Percentiles rank a stretch among this genome's conserved stretches.
Conservation (phyloP, 1,284 basidiomycete genomes). For the Ustilago crameri region DNA sequence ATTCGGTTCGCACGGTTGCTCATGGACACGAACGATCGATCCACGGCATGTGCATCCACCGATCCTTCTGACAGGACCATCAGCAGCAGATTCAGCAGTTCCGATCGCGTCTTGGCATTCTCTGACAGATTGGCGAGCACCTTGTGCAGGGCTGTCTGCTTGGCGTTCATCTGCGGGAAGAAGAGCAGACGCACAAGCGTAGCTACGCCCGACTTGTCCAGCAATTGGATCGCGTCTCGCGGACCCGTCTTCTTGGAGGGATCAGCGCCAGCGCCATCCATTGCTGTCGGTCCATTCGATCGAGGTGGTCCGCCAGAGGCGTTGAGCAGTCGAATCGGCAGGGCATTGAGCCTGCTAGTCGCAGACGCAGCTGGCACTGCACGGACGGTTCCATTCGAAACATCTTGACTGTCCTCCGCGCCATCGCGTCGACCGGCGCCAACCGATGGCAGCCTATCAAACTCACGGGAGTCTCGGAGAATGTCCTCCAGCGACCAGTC, state of each 20-base stretch:
- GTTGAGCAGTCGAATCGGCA: slow-evolving; percentile 33
- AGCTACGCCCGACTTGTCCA: slow-evolving; percentile 90
- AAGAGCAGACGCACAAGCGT: slow-evolving; percentile 92
- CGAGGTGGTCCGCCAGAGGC: slow-evolving; percentile 11
- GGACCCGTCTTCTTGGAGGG: slow-evolving; percentile 17
- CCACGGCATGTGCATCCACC: slow-evolving; percentile 88
- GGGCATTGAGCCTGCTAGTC: not conserved
- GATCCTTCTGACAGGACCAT: slow-evolving; percentile 94
- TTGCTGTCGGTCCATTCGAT: slow-evolving; percentile 4
- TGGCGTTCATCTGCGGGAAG: slow-evolving; percentile 86
- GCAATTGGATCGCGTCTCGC: slow-evolving; percentile 86
- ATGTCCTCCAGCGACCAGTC: slow-evolving; percentile 74
- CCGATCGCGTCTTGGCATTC: slow-evolving; percentile 88
- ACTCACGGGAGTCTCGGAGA: slow-evolving; percentile 85
- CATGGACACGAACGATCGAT: slow-evolving; percentile 93
- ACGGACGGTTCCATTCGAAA: slow-evolving; percentile 31
- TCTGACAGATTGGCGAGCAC: slow-evolving; percentile 95
- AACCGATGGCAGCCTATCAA: slow-evolving; percentile 18
- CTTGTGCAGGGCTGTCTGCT: slow-evolving; percentile 85
- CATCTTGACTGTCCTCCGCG: slow-evolving; percentile 37
- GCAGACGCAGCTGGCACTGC: slow-evolving; percentile 15
- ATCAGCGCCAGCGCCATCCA: slow-evolving; percentile 3
- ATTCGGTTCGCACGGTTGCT: slow-evolving; percentile 53
- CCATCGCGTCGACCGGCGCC: slow-evolving; percentile 29
- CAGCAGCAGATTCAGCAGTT: slow-evolving; percentile 90